Conservation (phyloP, 1,284 basidiomycete genomes). For the Cronartium quercuum region DNA sequence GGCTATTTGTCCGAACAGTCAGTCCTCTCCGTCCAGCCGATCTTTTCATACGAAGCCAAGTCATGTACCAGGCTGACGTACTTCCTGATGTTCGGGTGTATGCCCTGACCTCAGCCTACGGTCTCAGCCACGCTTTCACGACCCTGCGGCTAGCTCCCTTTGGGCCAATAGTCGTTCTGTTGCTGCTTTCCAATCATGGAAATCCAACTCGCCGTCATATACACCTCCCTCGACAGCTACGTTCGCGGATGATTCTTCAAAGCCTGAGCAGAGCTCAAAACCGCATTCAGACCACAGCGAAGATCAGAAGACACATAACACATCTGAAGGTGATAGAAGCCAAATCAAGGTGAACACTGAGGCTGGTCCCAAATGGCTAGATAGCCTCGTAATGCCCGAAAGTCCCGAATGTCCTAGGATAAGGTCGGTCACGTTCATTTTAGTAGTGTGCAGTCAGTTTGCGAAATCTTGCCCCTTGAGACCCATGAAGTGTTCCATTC, state of each 20-base stretch:
- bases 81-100: no score
- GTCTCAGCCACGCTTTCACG: conserved; percentile 36
- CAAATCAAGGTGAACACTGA: conserved; percentile 31
- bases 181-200: conserved; percentile 27
- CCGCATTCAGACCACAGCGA: not conserved
- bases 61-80: no score
- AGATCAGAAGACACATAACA: not conserved
- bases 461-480: no score
- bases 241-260: not conserved
- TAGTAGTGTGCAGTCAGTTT: no score
- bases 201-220: conserved; percentile 23
- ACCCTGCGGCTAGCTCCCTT: conserved; percentile 17
- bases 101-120: not conserved
- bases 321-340: not conserved
- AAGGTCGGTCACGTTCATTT: not conserved
- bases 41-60: not conserved
- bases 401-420: conserved; percentile 26
- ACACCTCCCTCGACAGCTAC: not conserved
- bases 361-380: conserved; percentile 22
- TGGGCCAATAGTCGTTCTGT: conserved; percentile 32
- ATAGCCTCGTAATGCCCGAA: conserved; percentile 32
- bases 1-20: conserved; percentile 34
- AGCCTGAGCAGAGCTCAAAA: not conserved
- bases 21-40: not conserved
- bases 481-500: no score